Evolutionary conservation across 2,329 filamentous ascomycete species (phyloP).

Genomic region (Xylaria sp.): DNA sequence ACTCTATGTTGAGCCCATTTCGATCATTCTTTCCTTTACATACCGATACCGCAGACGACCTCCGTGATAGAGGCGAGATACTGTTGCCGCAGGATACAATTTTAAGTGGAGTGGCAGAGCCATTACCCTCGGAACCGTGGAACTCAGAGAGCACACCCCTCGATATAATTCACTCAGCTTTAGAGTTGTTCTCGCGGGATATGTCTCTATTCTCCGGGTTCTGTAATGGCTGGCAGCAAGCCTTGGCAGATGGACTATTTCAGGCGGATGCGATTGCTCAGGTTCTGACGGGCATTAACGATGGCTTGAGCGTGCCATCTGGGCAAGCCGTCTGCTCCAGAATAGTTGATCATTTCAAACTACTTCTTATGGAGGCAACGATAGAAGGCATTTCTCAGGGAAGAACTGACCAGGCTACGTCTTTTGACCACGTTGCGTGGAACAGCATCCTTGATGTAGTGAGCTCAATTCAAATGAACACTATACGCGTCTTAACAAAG

Average conservation of each 20-base stretch:
- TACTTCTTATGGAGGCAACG: constrained; percentile 37
- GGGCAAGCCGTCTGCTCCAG: not conserved
- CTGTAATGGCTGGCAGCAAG: constrained; percentile 40
- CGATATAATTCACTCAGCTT: constrained; percentile 35
- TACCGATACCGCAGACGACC: constrained; percentile 1
- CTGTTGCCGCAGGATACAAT: constrained; percentile 17
- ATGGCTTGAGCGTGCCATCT: constrained; percentile 27
- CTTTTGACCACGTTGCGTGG: constrained; percentile 41
- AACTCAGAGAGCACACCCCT: constrained; percentile 27
- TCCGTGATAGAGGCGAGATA: not conserved
- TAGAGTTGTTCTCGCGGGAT: constrained; percentile 36
- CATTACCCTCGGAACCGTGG: constrained; percentile 17
- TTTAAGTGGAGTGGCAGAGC: constrained; percentile 31
- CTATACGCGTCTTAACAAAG: constrained; percentile 40
- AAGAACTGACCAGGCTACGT: not conserved
- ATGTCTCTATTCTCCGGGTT: constrained; percentile 39
- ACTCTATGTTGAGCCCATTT: constrained; percentile 9
- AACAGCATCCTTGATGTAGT: constrained; percentile 38
- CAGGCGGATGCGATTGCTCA: constrained; percentile 34
- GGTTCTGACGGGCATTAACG: constrained; percentile 38
- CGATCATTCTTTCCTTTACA: constrained; percentile 2
- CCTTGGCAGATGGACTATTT: constrained; percentile 33
- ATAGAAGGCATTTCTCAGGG: constrained; percentile 38
- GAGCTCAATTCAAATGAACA: constrained; percentile 43
- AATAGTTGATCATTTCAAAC: constrained; percentile 4